Evolutionary conservation across 768 basidiomycete genomes (phyloP), one percentile per base, ranked within the genome.

Genomic region (Asterophora lycoperdoides): DNA sequence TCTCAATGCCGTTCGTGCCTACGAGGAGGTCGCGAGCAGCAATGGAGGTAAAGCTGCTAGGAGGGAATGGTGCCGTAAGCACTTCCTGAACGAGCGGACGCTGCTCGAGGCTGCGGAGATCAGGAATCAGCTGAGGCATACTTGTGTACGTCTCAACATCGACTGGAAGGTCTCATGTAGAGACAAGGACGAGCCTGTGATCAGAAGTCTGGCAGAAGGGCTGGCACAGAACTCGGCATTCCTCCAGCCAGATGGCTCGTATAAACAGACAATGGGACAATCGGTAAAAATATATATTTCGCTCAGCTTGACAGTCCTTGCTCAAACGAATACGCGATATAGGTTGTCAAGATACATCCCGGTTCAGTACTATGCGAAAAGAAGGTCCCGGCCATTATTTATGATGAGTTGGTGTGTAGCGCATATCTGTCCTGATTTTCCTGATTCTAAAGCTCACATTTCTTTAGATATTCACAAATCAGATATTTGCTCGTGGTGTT

Each of bases 401-500:
- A 89, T 62, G 87, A 95, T 63, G 96, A 99, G 61, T 69, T 99
- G 61, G 95, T 96, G 53, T 60, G 86, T 71, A 2, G 20, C 6
- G 23, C 38, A 35, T 49, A 1, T 29, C 13, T 28, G 9, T 48
- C 20, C 41, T 35, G 42, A 23, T 44, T 51, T 14, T 37, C 11
- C 42, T n/a, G n/a, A n/a, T n/a, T n/a, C n/a, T n/a, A n/a, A 36
- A 4, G 41, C 4, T 45, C 46, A 28, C 33, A 6, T 3, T 29
- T 15, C n/a, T 58, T 15, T 18, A 90, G 87, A 74, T 91, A 41
- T 83, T 84, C 59, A 93, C 91, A 13, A 87, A 78, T 51, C 82
- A 84, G 48, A 83, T 90, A 34, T 98, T 94, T 58, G 94, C 93
- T 2, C 83, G 94, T 2, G 88, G 86, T n/a, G 94, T 95, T 9